A percentile compares a stretch with the other conserved stretches of the same genome.
Conservation (phyloP, 768 basidiomycete genomes). For the Tephrocybe rancida region DNA sequence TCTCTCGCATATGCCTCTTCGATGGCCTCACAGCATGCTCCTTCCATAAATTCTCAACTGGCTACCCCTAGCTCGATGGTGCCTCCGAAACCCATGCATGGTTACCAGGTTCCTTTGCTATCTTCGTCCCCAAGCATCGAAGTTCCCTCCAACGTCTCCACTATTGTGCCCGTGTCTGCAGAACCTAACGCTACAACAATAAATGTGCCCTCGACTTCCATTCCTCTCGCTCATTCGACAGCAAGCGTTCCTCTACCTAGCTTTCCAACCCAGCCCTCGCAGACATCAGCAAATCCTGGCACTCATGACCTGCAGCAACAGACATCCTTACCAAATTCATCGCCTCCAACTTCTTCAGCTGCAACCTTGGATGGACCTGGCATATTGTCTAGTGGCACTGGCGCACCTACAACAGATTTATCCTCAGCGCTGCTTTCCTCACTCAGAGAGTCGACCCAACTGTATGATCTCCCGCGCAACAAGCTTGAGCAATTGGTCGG, state of each 20-base stretch:
- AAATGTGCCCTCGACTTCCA: conserved; percentile 3
- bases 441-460: conserved; percentile 42
- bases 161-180: conserved; percentile 3
- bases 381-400: neutral
- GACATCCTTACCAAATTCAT: conserved; percentile 11
- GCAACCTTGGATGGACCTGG: too few relatives aligned
- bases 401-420: neutral
- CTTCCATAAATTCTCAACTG: neutral
- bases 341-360: conserved; percentile 14
- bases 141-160: conserved; percentile 1
- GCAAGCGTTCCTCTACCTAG: neutral
- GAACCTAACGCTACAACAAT: neutral
- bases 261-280: neutral
- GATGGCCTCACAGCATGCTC: too few relatives aligned
- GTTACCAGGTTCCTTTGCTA: neutral
- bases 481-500: conserved; percentile 61
- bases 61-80: neutral
- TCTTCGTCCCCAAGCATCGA: conserved; percentile 15
- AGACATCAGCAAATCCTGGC: neutral
- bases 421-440: conserved; percentile 33
- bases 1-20: conserved; percentile 10
- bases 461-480: conserved; percentile 55
- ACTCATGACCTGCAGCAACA: conserved; percentile 12
- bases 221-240: neutral
- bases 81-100: neutral